Evolutionary conservation across 257 asterid genomes (phyloP).

Genomic region (Ballota nigra): DNA sequence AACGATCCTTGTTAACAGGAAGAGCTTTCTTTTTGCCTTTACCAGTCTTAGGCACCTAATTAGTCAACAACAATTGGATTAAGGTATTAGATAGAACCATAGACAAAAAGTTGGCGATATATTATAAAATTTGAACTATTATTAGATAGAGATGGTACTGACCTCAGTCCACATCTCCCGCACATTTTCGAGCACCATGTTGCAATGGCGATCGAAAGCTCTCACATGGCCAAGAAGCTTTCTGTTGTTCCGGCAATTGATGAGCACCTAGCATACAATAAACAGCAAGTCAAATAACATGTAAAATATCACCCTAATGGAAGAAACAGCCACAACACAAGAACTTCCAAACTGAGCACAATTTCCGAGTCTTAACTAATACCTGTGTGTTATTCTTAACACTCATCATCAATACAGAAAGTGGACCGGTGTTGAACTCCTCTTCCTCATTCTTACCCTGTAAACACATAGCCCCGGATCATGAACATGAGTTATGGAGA

Average conservation of each 20-base stretch:
- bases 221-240: constrained; percentile 85
- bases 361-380: background rate
- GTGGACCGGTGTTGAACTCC: constrained; percentile 95
- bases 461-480: constrained; percentile 11
- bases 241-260: constrained; percentile 78
- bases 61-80: constrained; percentile 1
- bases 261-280: constrained; percentile 53
- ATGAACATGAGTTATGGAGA: too few species aligned
- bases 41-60: constrained; percentile 78
- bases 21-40: constrained; percentile 91
- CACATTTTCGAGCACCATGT: constrained; percentile 89
- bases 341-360: background rate
- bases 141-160: constrained; percentile 4
- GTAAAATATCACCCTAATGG: background rate
- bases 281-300: background rate
- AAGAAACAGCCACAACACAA: background rate
- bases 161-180: constrained; percentile 97
- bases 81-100: background rate
- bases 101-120: background rate
- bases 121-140: background rate
- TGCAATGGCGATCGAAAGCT: constrained; percentile 91
- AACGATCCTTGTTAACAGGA: constrained; percentile 83
- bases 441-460: constrained; percentile 83
- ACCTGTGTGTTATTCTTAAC: constrained; percentile 77
- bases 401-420: constrained; percentile 72